A percentile compares a stretch with the other conserved stretches of the same genome.
phyloP scores from a whole-genome alignment of 1,284 basidiomycete genomes.

The Dichomitus squalens region DNA sequence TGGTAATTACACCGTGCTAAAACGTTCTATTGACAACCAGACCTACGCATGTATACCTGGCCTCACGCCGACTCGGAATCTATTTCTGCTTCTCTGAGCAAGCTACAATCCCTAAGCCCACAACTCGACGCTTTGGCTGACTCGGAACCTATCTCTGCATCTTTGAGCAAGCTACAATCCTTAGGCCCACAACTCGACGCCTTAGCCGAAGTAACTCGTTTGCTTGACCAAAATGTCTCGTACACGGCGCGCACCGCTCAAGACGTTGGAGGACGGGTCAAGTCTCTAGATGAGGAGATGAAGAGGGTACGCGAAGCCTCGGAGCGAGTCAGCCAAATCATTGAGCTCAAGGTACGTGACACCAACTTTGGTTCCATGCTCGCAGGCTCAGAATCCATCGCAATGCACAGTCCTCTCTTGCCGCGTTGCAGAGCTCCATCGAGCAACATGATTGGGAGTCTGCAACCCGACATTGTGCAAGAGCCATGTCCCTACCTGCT shows the following conservation, averaged over 20 bases:
- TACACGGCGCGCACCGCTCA: conserved; percentile 83
- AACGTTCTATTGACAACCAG: conserved; percentile 54
- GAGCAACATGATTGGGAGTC: conserved; percentile 93
- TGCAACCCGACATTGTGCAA: conserved; percentile 86
- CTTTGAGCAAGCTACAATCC: conserved; percentile 64
- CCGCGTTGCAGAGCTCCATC: conserved; percentile 76
- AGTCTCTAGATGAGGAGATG: conserved; percentile 90
- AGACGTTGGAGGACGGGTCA: conserved; percentile 87
- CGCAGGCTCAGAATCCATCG: not conserved
- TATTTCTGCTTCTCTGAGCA: conserved; percentile 80
- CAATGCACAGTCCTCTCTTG: conserved; percentile 69
- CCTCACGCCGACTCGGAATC: conserved; percentile 77
- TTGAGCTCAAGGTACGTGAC: conserved; percentile 81
- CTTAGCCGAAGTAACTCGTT: conserved; percentile 62
- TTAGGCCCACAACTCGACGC: conserved; percentile 68
- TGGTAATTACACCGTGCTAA: conserved; percentile 4
- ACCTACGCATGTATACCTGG: conserved; percentile 72
- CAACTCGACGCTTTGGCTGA: conserved; percentile 73
- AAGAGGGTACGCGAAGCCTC: conserved; percentile 81
- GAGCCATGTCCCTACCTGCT: conserved; percentile 83
- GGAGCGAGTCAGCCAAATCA: conserved; percentile 84
- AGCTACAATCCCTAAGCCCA: too few species aligned
- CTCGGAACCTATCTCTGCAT: conserved; percentile 64
- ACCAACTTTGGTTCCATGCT: conserved; percentile 1
- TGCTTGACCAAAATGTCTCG: conserved; percentile 60